Evolutionary conservation across 495 filamentous ascomycete genomes (phyloP), one percentile per base, ranked within the genome.

Genomic region (Aspergillus sparsus): DNA sequence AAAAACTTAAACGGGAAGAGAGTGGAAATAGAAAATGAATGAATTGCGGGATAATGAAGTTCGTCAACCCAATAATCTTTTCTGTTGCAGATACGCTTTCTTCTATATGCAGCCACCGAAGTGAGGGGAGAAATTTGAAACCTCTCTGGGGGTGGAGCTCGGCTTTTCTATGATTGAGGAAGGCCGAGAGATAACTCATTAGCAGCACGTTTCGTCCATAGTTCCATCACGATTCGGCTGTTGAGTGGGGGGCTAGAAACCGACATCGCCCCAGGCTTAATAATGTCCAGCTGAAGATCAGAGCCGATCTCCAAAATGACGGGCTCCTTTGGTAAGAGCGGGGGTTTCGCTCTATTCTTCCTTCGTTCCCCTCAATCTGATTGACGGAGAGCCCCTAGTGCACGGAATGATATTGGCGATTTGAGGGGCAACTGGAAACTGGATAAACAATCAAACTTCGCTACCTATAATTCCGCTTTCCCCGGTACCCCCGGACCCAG

Each of bases 91-190:
- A 50, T 39, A 45, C 31, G 51, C 49, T 33, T 50, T 49, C 12
- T 31, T 44, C n/a, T 53, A 53, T 16, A 49, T 42, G 44, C 58
- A 59, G 55, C 61, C 56, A 60, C 49, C 15, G 41, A 61, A 58
- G 58, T 61, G 62, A 65, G 62, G 58, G 56, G 57, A 50, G 18
- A 44, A 45, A 31, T 49, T 62, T 60, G 60, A 46, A 35, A 52
- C 27, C 27, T 54, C 34, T 49, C 39, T 42, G 32, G 57, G 35
- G 44, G 18, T 63, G 64, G 60, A 62, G 60, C 57, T 27, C 64
- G 60, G 51, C 57, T 31, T 35, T 55, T 55, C 10, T 49, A 27
- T 49, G 44, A 46, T 35, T 27, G 32, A 46, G 53, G 36, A 39
- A 41, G 34, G 51, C 37, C 16, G 52, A 37, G 33, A 41, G 31